Evolutionary conservation across 2,329 filamentous ascomycete species (phyloP).

Genomic region (Cercospora sesami): DNA sequence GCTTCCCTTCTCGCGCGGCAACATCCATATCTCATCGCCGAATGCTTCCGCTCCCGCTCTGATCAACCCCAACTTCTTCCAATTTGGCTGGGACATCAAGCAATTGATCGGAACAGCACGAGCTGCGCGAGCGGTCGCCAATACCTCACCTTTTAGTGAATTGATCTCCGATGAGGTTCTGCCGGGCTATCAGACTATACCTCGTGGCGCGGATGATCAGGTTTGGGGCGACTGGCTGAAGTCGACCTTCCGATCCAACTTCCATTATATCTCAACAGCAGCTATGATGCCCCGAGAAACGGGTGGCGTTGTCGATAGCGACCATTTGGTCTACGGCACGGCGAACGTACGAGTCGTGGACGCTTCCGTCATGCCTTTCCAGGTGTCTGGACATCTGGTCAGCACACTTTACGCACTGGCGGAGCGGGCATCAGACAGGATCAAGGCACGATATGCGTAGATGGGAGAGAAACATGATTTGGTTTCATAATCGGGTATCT

Average conservation of each 20-base stretch:
- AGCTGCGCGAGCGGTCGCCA: slow-evolving; percentile 10
- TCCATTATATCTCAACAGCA: slow-evolving; percentile 25
- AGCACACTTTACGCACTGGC: slow-evolving; percentile 36
- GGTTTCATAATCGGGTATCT: not conserved
- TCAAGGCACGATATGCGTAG: slow-evolving; percentile 25
- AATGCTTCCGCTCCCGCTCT: slow-evolving; percentile 28
- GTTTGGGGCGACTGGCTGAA: slow-evolving; percentile 24
- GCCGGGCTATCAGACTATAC: slow-evolving; percentile 30
- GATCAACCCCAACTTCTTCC: slow-evolving; percentile 38
- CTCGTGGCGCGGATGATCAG: slow-evolving; percentile 21
- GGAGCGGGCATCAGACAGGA: slow-evolving; percentile 35
- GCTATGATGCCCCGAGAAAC: slow-evolving; percentile 29
- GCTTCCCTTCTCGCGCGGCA: slow-evolving; percentile 33
- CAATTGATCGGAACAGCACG: slow-evolving; percentile 26
- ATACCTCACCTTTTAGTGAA: slow-evolving; percentile 26
- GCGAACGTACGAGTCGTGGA: slow-evolving; percentile 30
- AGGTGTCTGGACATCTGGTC: slow-evolving; percentile 19
- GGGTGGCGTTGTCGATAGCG: slow-evolving; percentile 32
- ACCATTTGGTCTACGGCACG: slow-evolving; percentile 31
- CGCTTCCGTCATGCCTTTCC: slow-evolving; percentile 33
- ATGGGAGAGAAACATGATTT: not conserved
- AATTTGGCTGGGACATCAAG: slow-evolving; percentile 34
- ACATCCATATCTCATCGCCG: slow-evolving; percentile 31
- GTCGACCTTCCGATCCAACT: slow-evolving; percentile 14
- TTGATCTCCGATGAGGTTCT: slow-evolving; percentile 36